phyloP scores from a whole-genome alignment of 495 filamentous ascomycete genomes.

The Delitschia confertaspora region DNA sequence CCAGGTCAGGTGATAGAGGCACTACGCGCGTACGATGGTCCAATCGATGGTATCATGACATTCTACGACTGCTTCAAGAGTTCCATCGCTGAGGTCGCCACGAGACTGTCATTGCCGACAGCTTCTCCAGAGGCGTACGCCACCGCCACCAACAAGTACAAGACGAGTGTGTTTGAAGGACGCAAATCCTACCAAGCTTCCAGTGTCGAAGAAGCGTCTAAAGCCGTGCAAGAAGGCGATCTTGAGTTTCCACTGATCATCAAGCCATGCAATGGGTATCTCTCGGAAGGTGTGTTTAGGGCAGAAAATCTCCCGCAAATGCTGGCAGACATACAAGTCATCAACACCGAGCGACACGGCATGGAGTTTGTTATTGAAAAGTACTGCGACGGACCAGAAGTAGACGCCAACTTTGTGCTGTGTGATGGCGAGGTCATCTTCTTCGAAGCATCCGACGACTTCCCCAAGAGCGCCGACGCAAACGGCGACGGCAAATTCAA shows the following conservation, averaged over 20 bases:
- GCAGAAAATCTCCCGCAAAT: constrained; percentile 33
- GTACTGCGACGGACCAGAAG: constrained; percentile 41
- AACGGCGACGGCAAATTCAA: not conserved
- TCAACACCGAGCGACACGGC: not conserved
- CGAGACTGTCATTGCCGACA: constrained; percentile 30
- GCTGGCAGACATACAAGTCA: not conserved
- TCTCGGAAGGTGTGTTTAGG: constrained; percentile 39
- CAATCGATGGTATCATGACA: constrained; percentile 10
- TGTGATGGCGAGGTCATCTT: constrained; percentile 44
- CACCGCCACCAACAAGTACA: constrained; percentile 39
- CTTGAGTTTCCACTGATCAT: constrained; percentile 39
- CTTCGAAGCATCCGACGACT: constrained; percentile 44
- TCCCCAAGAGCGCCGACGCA: constrained; percentile 42
- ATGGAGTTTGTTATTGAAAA: constrained; percentile 7
- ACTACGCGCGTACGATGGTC: not conserved
- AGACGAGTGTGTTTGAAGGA: constrained; percentile 36
- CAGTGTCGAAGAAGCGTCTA: constrained; percentile 14
- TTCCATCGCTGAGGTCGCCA: not conserved
- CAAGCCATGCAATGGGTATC: constrained; percentile 40
- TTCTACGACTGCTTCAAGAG: not conserved
- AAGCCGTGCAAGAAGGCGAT: not conserved
- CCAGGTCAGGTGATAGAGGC: not conserved
- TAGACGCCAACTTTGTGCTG: constrained; percentile 46
- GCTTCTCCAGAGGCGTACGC: constrained; percentile 35
- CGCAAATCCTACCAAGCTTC: constrained; percentile 21